Base-by-base conservation (phyloP, 2,329 filamentous ascomycete genomes). In the Diaporthe vaccinii region DNA sequence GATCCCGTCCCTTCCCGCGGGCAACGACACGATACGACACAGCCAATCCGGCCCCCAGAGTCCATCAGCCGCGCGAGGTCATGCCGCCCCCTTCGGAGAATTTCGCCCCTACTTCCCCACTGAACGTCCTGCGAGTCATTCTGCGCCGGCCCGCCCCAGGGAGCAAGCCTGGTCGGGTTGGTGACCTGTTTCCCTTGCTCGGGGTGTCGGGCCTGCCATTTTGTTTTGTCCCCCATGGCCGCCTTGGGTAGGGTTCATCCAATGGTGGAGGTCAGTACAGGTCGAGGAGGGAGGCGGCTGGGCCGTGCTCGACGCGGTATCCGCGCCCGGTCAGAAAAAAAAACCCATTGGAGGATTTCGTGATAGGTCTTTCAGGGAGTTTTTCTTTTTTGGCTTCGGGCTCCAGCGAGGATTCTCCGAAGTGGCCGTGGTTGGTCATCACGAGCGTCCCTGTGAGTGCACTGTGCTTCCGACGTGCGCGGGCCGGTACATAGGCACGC, bases 91-190 rank as follows among this genome's bases (percentile, higher is more conserved):
- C 28, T 1, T 46, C 59, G 59, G 59, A 65, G 59, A 65, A 31
- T 31, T 65, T 65, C 4, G 6, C 39, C 36, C 2, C 59, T 28
- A 12, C 7, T 25, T 39, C 57, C 57, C 57, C 31, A 59, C 57
- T n/a, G 57, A 36, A 14, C 57, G 12, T 34, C 61, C 61, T 65
- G 61, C 61, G 61, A 65, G 61, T 65, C 61, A 65, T 65, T 65
- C 22, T 39, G 17, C 61, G 41, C 41, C 61, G 41, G 41, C n/a
- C 36, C 58, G 34, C 58, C 39, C 25, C 61, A 65, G 61, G 61
- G 41, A 28, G 8, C 25, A 46, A 15, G 15, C 25, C 25, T 49
- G 25, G 10, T 41, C 53, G 28, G 49, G 10, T 0, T n/a, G 49
- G 49, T n/a, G 49, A 20, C 15, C 25, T 15, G 12, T 36, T 59